Percentiles rank a stretch among this genome's conserved stretches.
These are phyloP conservation scores for Gossypium davidsonii DNA, from an alignment of 441 rosid genomes.

Conservation along the genomic window DNA sequence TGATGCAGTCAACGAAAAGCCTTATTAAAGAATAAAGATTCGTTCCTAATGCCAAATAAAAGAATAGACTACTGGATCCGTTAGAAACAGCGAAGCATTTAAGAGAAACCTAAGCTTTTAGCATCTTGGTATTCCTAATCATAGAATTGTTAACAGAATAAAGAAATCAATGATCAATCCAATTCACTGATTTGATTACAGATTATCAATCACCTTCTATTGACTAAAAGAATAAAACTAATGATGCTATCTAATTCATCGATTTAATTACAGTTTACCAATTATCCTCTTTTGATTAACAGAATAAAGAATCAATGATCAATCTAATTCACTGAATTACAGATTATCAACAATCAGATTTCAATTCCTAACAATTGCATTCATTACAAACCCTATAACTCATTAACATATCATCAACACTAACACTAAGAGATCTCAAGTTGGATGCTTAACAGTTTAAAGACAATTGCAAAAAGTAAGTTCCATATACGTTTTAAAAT, in stretches of 20 bases:
- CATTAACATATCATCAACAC: neutral
- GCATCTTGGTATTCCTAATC: neutral
- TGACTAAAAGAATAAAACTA: neutral
- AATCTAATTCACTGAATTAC: neutral
- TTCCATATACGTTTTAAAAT: neutral
- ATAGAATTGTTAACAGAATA: neutral
- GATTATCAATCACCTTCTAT: neutral
- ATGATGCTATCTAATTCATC: neutral
- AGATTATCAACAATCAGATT: neutral
- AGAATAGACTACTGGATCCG: neutral
- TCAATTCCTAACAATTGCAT: neutral
- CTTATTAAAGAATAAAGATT: neutral
- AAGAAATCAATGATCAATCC: neutral
- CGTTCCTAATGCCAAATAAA: neutral
- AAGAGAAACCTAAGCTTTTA: neutral
- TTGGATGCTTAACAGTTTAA: neutral
- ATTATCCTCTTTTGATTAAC: neutral
- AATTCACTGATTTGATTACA: neutral
- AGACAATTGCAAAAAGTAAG: neutral
- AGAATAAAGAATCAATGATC: neutral
- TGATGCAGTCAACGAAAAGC: neutral
- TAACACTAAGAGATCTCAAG: neutral
- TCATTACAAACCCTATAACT: neutral
- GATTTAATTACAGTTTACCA: neutral
- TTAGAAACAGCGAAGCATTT: neutral